Evolutionary conservation across 2,329 filamentous ascomycete species (phyloP).

Genomic region (Seiridium cupressi): DNA sequence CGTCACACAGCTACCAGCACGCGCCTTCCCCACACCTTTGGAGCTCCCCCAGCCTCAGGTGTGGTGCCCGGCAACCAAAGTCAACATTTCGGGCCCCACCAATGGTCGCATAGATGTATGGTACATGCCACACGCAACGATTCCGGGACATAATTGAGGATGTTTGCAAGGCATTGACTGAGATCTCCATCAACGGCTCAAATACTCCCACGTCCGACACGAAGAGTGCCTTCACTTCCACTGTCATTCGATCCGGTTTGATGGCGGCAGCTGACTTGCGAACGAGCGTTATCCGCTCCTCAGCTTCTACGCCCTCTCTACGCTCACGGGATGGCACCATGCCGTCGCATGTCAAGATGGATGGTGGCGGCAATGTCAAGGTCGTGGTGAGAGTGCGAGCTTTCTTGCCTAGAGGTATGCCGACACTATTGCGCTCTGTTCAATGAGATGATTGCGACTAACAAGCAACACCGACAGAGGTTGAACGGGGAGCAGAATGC

Average conservation of each 20-base stretch:
- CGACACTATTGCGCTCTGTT: too few species aligned
- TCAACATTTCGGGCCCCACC: not conserved
- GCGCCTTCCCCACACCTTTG: not conserved
- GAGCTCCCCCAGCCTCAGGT: not conserved
- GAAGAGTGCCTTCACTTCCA: not conserved
- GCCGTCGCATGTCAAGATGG: slow-evolving; percentile 53
- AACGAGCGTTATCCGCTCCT: slow-evolving; percentile 46
- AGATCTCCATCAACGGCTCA: not conserved
- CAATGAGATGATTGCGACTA: slow-evolving; percentile 5
- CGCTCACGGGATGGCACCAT: slow-evolving; percentile 69
- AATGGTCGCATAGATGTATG: slow-evolving; percentile 11
- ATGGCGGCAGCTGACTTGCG: not conserved
- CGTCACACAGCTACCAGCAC: not conserved
- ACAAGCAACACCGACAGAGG: slow-evolving; percentile 55
- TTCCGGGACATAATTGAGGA: slow-evolving; percentile 20
- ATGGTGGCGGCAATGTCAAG: slow-evolving; percentile 72
- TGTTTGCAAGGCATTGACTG: slow-evolving; percentile 9
- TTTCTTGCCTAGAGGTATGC: slow-evolving; percentile 73
- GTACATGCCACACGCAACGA: slow-evolving; percentile 22
- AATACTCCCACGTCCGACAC: slow-evolving; percentile 22
- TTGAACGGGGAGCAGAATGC: slow-evolving; percentile 76
- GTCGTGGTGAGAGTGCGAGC: slow-evolving; percentile 80
- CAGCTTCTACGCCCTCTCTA: slow-evolving; percentile 76
- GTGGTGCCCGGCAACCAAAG: not conserved
- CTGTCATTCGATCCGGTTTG: not conserved